A percentile compares a stretch with the other conserved stretches of the same genome.
phyloP scores from a whole-genome alignment of 2,329 filamentous ascomycete genomes.

The Plectosphaerella plurivora region DNA sequence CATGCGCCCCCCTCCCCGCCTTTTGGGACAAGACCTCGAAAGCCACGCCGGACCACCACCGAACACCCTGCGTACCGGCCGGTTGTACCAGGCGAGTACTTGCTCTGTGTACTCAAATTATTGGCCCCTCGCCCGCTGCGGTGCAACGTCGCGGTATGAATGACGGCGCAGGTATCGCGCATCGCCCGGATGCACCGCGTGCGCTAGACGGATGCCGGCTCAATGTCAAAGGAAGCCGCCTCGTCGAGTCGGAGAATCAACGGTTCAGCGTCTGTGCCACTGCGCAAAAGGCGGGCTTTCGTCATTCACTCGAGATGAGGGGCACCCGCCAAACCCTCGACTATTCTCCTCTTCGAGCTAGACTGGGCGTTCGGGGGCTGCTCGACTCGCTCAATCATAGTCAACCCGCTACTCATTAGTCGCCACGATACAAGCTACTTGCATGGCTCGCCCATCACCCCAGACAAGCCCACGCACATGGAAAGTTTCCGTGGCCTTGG shows the following conservation, averaged over 20 bases:
- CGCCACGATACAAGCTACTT: too few relatives aligned
- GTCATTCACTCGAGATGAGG: background rate
- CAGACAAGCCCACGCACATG: too few relatives aligned
- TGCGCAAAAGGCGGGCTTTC: background rate
- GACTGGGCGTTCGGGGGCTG: background rate
- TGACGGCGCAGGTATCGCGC: background rate
- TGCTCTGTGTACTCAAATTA: too few relatives aligned
- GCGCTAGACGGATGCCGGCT: background rate
- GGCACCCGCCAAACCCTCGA: background rate
- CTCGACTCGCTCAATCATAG: background rate
- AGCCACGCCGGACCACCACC: too few relatives aligned
- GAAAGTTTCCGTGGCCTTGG: too few relatives aligned
- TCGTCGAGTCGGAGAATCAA: background rate
- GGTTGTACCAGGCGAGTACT: too few relatives aligned
- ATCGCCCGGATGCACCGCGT: background rate
- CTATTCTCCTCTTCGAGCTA: conserved; percentile 1
- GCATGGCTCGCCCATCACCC: too few relatives aligned
- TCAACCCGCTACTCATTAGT: background rate
- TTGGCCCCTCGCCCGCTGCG: background rate
- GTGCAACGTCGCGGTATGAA: background rate
- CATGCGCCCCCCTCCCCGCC: too few relatives aligned
- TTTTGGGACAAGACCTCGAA: too few relatives aligned
- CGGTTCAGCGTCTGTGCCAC: background rate
- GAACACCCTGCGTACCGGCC: too few relatives aligned
- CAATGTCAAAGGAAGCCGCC: background rate